Base-by-base conservation (phyloP, 768 basidiomycete genomes). In the Cystofilobasidium capitatum region DNA sequence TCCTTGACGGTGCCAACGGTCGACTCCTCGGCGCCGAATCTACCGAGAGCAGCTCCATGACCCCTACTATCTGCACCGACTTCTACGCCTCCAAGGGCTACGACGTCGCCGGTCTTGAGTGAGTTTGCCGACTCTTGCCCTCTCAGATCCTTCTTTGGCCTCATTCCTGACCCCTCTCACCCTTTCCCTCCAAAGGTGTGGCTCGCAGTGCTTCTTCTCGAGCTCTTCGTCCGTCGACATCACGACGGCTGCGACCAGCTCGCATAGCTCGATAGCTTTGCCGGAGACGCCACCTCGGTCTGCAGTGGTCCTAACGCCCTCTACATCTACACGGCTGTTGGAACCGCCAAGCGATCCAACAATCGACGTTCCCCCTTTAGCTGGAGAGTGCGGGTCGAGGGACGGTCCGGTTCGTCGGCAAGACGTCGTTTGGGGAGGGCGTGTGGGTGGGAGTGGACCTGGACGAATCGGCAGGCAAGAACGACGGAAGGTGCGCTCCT, bases 381-480 rank as follows among this genome's bases (percentile, higher is more conserved):
- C 86, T 96, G 16, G 86, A 88, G 71, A 85, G 85, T 0, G 88
- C 88, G 58, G 81, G 89, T 75, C 83, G 89, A 6, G 94, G 94
- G 0, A 85, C 85, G 0, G 86, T 97, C 49, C 81, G 86, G n/a
- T 97, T 86, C 72, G 85, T 91, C 33, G 94, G 94, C 0, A 76
- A 79, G 42, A 90, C 92, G 0, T 81, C 82, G 65, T 96, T 97
- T 74, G 84, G 83, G 13, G 83, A 81, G 67, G 83, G 80, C 17
- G 58, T 84, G 0, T 98, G 93, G 93, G 83, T 97, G 0, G 94
- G 94, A 0, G 81, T 98, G 24, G 90, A 94, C 75, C 89, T 92
- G 74, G 94, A 98, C 74, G 94, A 98, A 73, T 93, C 94, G 3
- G 81, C 90, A 29, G 94, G 94, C 14, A 97, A 93, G 79, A 92